phyloP scores from a whole-genome alignment of 2,329 filamentous ascomycete genomes.

The Colletotrichum sublineola region DNA sequence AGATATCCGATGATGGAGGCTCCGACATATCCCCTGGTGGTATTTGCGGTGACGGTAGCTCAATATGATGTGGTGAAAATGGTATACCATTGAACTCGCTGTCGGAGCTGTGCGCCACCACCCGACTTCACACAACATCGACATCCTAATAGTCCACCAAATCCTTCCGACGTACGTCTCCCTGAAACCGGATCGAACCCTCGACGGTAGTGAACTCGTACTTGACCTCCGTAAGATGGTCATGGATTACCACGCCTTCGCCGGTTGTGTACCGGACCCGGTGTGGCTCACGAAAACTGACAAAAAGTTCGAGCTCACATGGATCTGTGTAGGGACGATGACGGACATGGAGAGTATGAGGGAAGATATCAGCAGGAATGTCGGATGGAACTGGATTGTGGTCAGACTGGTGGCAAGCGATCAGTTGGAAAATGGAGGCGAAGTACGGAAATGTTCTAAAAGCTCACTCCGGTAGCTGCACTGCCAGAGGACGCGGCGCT shows the following conservation, averaged over 20 bases:
- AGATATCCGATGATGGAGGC: constrained; percentile 33
- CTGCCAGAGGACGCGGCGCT: constrained; percentile 65
- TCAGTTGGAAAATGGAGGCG: neutral
- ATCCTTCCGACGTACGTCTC: constrained; percentile 62
- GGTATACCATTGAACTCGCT: constrained; percentile 60
- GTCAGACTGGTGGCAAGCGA: constrained; percentile 15
- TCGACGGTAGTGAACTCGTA: constrained; percentile 66
- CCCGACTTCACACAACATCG: constrained; percentile 65
- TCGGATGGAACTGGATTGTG: constrained; percentile 59
- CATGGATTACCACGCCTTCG: constrained; percentile 61
- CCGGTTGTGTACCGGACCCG: constrained; percentile 62
- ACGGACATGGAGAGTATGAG: constrained; percentile 63
- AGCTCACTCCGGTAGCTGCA: constrained; percentile 66
- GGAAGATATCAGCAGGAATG: constrained; percentile 59
- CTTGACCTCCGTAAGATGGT: constrained; percentile 61
- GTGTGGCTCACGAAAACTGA: constrained; percentile 63
- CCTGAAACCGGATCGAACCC: constrained; percentile 62
- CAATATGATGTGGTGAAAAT: constrained; percentile 60
- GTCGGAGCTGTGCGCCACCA: constrained; percentile 60
- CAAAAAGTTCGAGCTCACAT: constrained; percentile 62
- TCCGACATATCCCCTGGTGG: constrained; percentile 48
- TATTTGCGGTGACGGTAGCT: constrained; percentile 63
- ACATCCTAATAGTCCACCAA: constrained; percentile 66
- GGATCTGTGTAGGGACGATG: constrained; percentile 65
- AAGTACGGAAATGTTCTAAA: constrained; percentile 65